Conservation (phyloP, 306 rosid genomes). For the Cicer chorassanicum region DNA sequence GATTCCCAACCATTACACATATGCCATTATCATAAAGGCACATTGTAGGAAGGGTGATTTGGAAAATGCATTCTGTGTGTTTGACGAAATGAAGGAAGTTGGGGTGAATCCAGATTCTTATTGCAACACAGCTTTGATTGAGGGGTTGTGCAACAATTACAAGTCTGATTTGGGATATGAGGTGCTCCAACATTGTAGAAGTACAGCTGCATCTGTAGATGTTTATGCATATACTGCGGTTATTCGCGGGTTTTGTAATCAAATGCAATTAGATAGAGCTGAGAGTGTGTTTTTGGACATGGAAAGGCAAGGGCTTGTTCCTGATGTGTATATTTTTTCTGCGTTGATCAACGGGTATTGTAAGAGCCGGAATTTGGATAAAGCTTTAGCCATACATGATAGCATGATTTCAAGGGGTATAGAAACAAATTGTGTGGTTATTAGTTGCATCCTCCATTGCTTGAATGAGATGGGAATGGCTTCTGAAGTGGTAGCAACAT, state of each 20-base stretch:
- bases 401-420: constrained; percentile 70
- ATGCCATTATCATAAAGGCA: constrained; percentile 74
- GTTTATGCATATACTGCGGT: constrained; percentile 60
- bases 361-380: constrained; percentile 56
- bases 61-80: constrained; percentile 53
- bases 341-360: constrained; percentile 76
- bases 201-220: constrained; percentile 50
- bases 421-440: constrained; percentile 69
- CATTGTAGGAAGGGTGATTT: constrained; percentile 64
- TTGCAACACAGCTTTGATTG: constrained; percentile 63
- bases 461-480: constrained; percentile 62
- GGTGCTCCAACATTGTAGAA: constrained; percentile 59
- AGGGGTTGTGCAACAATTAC: constrained; percentile 69
- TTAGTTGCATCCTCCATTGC: constrained; percentile 73
- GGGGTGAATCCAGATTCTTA: constrained; percentile 57
- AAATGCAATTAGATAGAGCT: constrained; percentile 66
- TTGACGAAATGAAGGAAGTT: constrained; percentile 72
- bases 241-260: constrained; percentile 78
- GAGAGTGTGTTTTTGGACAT: constrained; percentile 62
- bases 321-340: constrained; percentile 57
- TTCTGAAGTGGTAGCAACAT: constrained; percentile 58
- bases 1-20: constrained; percentile 67
- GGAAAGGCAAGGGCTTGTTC: constrained; percentile 67
- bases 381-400: constrained; percentile 60
- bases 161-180: constrained; percentile 63